Conservation (phyloP, 2,329 filamentous ascomycete genomes). For the Fusarium hainanense region DNA sequence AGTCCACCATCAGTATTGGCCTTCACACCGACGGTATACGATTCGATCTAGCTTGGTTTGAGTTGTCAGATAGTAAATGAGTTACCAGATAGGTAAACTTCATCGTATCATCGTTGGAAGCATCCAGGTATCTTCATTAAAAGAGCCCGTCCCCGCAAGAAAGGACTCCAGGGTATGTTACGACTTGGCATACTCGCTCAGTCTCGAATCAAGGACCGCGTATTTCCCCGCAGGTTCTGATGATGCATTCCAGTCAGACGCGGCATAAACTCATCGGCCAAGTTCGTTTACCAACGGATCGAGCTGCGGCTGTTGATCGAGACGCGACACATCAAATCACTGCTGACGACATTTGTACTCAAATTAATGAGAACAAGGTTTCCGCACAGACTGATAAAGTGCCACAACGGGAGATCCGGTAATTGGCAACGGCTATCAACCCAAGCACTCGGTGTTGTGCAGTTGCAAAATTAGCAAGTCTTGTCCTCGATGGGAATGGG, state of each 20-base stretch:
- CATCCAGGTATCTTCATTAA: not conserved
- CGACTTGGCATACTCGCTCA: not conserved
- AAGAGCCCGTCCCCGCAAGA: not conserved
- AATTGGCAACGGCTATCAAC: not conserved
- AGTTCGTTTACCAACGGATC: not conserved
- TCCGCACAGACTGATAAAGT: not conserved
- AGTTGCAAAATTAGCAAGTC: not conserved
- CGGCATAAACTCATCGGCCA: not conserved
- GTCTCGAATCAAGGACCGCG: not conserved
- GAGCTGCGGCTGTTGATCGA: too few relatives aligned
- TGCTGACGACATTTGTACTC: not conserved
- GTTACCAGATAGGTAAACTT: not conserved
- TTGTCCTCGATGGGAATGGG: not conserved
- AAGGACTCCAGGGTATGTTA: not conserved
- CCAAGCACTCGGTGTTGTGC: not conserved
- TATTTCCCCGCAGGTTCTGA: not conserved
- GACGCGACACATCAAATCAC: not conserved
- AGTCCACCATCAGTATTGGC: too few relatives aligned
- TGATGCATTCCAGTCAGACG: not conserved
- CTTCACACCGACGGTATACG: too few relatives aligned
- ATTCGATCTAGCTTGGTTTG: not conserved
- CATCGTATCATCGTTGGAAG: fast-evolving
- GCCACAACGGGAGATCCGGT: not conserved
- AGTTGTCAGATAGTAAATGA: fast-evolving
- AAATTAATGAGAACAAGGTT: not conserved